Evolutionary conservation across 441 rosid species (phyloP).

Genomic region (Erodium chrysanthum): DNA sequence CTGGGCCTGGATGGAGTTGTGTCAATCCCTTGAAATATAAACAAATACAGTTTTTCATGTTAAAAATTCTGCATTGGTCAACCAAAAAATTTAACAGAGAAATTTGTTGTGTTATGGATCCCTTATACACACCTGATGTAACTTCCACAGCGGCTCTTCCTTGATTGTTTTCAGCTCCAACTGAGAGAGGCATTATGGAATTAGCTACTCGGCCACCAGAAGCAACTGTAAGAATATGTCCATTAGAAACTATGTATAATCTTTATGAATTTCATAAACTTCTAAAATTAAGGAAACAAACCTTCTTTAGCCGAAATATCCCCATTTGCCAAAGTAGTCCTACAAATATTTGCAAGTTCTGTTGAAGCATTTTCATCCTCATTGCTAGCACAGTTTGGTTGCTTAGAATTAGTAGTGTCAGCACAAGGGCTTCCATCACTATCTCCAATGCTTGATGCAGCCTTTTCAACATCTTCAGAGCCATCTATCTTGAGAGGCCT

Average conservation of each 20-base stretch:
- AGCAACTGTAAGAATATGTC: not conserved
- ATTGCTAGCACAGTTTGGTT: constrained; percentile 46
- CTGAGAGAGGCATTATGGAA: constrained; percentile 30
- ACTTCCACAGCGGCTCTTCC: constrained; percentile 45
- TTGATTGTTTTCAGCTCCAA: constrained; percentile 47
- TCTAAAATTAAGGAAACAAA: constrained; percentile 29
- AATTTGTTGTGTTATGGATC: constrained; percentile 2
- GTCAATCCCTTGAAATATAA: constrained; percentile 41
- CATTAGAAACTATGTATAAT: constrained; percentile 24
- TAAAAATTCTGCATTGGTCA: not conserved
- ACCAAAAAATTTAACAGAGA: not conserved
- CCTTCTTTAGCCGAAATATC: constrained; percentile 35
- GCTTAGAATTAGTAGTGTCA: constrained; percentile 36
- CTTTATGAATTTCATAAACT: constrained; percentile 12
- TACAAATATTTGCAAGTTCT: constrained; percentile 52
- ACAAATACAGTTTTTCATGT: constrained; percentile 24
- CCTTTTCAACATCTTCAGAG: constrained; percentile 61
- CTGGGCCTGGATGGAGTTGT: constrained; percentile 42
- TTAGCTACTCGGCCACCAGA: constrained; percentile 44
- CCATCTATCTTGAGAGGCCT: constrained; percentile 80
- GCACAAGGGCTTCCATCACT: constrained; percentile 55
- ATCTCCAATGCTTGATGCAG: constrained; percentile 40
- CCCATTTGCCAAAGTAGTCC: constrained; percentile 34
- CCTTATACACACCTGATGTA: constrained; percentile 40
- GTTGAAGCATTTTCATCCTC: constrained; percentile 44